Conservation (phyloP, 2,329 filamentous ascomycete species). For the Colletotrichum sp. region DNA sequence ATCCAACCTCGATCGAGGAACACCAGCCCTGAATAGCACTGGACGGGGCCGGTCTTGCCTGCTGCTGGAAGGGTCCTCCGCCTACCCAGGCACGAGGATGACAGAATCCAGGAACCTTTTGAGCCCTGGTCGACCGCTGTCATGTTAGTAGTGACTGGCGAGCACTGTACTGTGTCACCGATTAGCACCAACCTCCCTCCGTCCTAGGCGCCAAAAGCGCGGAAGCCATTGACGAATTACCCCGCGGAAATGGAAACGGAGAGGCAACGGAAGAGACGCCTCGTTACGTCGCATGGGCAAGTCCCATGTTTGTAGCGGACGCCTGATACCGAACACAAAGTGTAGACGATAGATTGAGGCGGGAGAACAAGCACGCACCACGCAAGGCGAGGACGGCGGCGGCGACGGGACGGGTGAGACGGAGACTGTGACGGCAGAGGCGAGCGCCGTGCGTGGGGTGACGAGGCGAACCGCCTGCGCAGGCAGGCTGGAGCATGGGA, state of each 20-base stretch:
- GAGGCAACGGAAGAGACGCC: neutral
- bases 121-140: neutral
- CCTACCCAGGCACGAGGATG: neutral
- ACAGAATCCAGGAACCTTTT: neutral
- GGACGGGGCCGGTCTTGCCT: neutral
- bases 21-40: neutral
- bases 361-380: neutral
- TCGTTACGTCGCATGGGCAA: neutral
- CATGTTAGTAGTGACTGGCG: neutral
- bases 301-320: neutral
- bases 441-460: slow-evolving; percentile 4
- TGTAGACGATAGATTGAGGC: neutral
- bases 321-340: neutral
- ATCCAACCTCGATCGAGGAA: neutral
- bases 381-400: neutral
- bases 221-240: slow-evolving; percentile 1
- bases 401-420: neutral
- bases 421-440: neutral
- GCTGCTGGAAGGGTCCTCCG: neutral
- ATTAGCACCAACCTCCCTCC: neutral
- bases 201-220: neutral
- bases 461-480: neutral
- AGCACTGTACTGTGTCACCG: neutral
- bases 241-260: neutral
- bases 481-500: neutral